A percentile compares a stretch with the other conserved stretches of the same genome.
Evolutionary conservation across 2,329 filamentous ascomycete genomes (phyloP).

Genomic region (Keithomyces neogunnii): DNA sequence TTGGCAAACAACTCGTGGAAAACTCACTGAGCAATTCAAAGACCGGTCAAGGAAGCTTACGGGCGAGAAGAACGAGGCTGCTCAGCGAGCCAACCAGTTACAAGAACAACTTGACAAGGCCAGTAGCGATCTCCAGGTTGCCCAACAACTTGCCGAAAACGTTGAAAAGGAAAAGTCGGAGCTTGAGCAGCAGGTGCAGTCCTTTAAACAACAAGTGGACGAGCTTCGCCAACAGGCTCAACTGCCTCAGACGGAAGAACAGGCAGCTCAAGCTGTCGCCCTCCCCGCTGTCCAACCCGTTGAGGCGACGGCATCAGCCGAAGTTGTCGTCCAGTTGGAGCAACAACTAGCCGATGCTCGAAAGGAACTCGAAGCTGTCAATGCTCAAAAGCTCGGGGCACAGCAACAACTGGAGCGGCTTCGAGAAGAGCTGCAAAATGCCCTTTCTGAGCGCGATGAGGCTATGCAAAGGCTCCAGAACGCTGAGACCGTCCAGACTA

Average conservation of each 20-base stretch:
- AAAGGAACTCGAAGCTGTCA: slow-evolving; percentile 58
- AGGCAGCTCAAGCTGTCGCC: background rate
- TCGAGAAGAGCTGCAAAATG: slow-evolving; percentile 50
- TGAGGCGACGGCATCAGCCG: slow-evolving; percentile 29
- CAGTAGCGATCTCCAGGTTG: slow-evolving; percentile 46
- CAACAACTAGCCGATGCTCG: slow-evolving; percentile 39
- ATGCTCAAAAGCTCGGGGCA: slow-evolving; percentile 59
- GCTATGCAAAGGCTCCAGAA: slow-evolving; percentile 34
- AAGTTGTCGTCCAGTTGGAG: slow-evolving; percentile 41
- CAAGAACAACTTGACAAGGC: slow-evolving; percentile 40
- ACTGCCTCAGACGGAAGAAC: slow-evolving; percentile 23
- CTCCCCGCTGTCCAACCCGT: slow-evolving; percentile 12
- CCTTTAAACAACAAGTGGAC: slow-evolving; percentile 34
- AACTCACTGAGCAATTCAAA: slow-evolving; percentile 55
- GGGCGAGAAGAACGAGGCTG: slow-evolving; percentile 43
- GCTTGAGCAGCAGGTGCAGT: slow-evolving; percentile 33
- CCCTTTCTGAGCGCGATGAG: slow-evolving; percentile 56
- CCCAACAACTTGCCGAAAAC: slow-evolving; percentile 28
- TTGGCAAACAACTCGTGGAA: slow-evolving; percentile 45
- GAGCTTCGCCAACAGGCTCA: slow-evolving; percentile 26
- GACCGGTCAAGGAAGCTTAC: slow-evolving; percentile 47
- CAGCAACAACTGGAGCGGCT: slow-evolving; percentile 52
- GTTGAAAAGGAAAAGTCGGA: slow-evolving; percentile 23
- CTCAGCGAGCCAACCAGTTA: slow-evolving; percentile 43
- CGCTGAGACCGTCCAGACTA: slow-evolving; percentile 13